Conservation (phyloP, 2,329 filamentous ascomycete species). For the Penicillium glabrum region DNA sequence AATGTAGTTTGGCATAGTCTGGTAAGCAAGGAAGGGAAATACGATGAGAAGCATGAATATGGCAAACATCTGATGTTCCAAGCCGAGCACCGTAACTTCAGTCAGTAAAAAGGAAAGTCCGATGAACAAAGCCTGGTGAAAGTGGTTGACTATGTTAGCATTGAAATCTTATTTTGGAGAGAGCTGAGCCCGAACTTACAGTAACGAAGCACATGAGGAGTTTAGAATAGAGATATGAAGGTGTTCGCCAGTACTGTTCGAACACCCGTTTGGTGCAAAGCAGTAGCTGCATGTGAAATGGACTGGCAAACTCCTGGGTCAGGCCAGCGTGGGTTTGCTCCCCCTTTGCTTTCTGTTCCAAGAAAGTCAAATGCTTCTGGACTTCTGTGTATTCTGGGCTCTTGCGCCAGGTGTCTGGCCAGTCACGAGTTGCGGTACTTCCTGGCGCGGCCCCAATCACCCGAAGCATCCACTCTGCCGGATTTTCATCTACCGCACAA, state of each 20-base stretch:
- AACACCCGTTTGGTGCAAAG: neutral
- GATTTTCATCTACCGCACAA: neutral
- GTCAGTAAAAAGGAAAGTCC: conserved; percentile 73
- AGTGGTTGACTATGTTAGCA: neutral
- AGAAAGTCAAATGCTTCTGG: neutral
- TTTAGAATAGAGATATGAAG: neutral
- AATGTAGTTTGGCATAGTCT: conserved; percentile 59
- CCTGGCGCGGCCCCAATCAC: neutral
- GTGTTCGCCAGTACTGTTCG: neutral
- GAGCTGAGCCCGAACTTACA: neutral
- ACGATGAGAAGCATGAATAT: conserved; percentile 80
- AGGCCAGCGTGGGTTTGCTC: neutral
- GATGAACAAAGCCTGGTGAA: conserved; percentile 62
- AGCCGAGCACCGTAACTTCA: conserved; percentile 59
- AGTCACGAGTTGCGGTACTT: neutral
- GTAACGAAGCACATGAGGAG: neutral
- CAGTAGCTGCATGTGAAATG: neutral
- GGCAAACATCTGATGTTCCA: conserved; percentile 77
- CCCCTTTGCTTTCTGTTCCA: neutral
- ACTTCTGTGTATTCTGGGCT: neutral
- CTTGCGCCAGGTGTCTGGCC: neutral
- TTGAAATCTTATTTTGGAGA: neutral
- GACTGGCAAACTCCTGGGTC: neutral
- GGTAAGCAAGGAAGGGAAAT: conserved; percentile 57
- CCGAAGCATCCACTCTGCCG: neutral